These are phyloP conservation scores for Chytriomyces hyalinus DNA, from an alignment of 192 early-diverging fungal genomes.

Conservation along the genomic window DNA sequence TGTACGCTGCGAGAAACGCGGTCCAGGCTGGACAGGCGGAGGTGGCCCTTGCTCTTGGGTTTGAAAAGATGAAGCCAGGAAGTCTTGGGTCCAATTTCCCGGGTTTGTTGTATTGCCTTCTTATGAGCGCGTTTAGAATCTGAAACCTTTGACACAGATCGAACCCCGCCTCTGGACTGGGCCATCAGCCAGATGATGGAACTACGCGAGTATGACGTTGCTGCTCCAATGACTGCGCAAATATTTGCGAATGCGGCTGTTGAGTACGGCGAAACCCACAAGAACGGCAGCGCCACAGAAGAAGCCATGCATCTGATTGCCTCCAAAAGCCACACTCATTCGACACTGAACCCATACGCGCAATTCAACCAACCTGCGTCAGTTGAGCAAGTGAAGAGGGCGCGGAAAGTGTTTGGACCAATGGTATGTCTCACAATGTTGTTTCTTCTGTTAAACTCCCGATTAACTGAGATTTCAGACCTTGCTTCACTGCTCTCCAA, in stretches of 20 bases:
- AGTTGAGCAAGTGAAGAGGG: conserved; percentile 58
- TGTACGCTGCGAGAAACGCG: conserved; percentile 66
- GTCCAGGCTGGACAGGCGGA: conserved; percentile 66
- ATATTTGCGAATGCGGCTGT: conserved; percentile 77
- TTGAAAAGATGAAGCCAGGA: conserved; percentile 68
- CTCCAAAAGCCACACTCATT: conserved; percentile 76
- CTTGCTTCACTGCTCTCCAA: conserved; percentile 77
- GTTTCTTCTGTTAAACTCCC: too few relatives aligned
- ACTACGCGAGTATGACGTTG: conserved; percentile 58
- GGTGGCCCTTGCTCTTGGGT: conserved; percentile 76
- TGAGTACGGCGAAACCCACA: conserved; percentile 69
- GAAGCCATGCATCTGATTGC: conserved; percentile 71
- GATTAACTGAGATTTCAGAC: too few relatives aligned
- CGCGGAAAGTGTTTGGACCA: conserved; percentile 70
- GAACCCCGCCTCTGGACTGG: conserved; percentile 71
- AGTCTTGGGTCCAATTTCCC: background rate
- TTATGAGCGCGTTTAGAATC: background rate
- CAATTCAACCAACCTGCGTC: conserved; percentile 64
- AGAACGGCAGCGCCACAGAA: conserved; percentile 20
- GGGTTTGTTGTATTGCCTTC: background rate
- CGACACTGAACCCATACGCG: conserved; percentile 71
- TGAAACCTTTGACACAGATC: conserved; percentile 53
- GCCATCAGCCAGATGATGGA: conserved; percentile 60
- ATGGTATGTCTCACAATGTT: conserved; percentile 44
- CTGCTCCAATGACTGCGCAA: conserved; percentile 67